Percentiles rank a stretch among this genome's conserved stretches.
Evolutionary conservation across 1,284 basidiomycete species (phyloP).

Genomic region (Ustanciosporium gigantosporum): DNA sequence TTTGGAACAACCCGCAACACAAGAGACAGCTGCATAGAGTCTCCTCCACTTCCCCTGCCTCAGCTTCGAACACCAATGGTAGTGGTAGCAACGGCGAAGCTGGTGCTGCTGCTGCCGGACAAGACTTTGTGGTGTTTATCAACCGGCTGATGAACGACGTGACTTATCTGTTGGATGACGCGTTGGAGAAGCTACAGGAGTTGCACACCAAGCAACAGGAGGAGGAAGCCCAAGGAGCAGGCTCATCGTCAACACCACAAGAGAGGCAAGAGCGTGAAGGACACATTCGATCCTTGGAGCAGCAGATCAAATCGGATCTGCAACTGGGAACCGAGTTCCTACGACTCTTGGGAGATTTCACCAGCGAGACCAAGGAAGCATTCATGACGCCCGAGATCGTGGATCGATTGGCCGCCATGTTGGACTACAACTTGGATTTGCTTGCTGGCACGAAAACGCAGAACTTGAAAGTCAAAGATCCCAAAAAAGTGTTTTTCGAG

Average conservation of each 20-base stretch:
- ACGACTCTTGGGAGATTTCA: slow-evolving; percentile 85
- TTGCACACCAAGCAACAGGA: slow-evolving; percentile 78
- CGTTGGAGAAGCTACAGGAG: slow-evolving; percentile 82
- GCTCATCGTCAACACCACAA: slow-evolving; percentile 69
- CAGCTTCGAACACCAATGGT: too few relatives aligned
- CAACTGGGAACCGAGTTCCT: slow-evolving; percentile 85
- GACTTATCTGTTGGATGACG: slow-evolving; percentile 96
- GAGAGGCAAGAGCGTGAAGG: slow-evolving; percentile 82
- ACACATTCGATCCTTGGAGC: slow-evolving; percentile 77
- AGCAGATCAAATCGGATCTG: slow-evolving; percentile 81
- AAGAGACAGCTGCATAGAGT: slow-evolving; percentile 48
- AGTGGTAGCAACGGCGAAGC: too few relatives aligned
- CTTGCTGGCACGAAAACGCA: slow-evolving; percentile 82
- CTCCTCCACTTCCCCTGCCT: too few relatives aligned
- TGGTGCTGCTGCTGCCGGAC: slow-evolving; percentile 39
- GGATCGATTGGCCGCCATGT: slow-evolving; percentile 90
- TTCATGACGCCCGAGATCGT: slow-evolving; percentile 98
- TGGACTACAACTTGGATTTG: slow-evolving; percentile 90
- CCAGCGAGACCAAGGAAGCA: slow-evolving; percentile 83
- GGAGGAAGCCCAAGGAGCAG: slow-evolving; percentile 69
- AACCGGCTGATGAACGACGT: slow-evolving; percentile 99
- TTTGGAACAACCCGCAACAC: slow-evolving; percentile 57
- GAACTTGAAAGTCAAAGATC: slow-evolving; percentile 81
- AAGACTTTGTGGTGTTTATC: slow-evolving; percentile 75
- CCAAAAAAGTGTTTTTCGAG: slow-evolving; percentile 86